These are phyloP conservation scores for Paramyrothecium roridum DNA, from an alignment of 2,329 filamentous ascomycete species.

Conservation along the genomic window DNA sequence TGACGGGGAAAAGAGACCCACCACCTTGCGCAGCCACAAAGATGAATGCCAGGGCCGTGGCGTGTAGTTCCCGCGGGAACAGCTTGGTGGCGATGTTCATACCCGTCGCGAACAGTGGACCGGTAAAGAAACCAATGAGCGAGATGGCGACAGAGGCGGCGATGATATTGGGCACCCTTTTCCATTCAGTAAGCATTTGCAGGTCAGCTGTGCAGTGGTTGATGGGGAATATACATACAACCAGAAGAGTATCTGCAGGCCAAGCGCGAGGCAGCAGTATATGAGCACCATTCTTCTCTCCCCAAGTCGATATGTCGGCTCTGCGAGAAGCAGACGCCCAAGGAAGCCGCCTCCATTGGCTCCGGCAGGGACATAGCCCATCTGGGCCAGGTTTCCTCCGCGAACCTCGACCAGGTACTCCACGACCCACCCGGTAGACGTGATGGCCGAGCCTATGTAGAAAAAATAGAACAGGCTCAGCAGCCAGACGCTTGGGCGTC, in stretches of 20 bases:
- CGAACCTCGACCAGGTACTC: conserved; percentile 62
- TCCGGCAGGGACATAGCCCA: conserved; percentile 61
- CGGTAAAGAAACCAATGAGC: conserved; percentile 54
- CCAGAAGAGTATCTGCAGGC: conserved; percentile 59
- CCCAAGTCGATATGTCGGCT: conserved; percentile 58
- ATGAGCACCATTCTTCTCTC: conserved; percentile 55
- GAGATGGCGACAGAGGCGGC: conserved; percentile 51
- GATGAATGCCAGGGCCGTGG: conserved; percentile 40
- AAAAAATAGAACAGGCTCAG: conserved; percentile 64
- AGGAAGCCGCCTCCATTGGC: conserved; percentile 57
- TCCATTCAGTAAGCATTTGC: too few species aligned
- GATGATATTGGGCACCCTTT: conserved; percentile 38
- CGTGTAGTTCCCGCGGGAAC: conserved; percentile 34
- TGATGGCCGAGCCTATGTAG: conserved; percentile 53
- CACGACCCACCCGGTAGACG: conserved; percentile 60
- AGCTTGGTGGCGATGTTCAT: conserved; percentile 52
- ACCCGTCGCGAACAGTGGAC: conserved; percentile 56
- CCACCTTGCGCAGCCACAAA: conserved; percentile 56
- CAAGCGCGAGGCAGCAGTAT: conserved; percentile 50
- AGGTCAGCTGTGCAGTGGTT: too few species aligned
- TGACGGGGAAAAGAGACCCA: conserved; percentile 52
- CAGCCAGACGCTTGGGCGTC: conserved; percentile 49
- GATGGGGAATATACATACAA: too few species aligned
- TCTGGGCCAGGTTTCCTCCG: conserved; percentile 49
- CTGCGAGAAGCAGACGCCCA: conserved; percentile 53